These are phyloP conservation scores for Salix brachista DNA, from an alignment of 345 rosid genomes.

Conservation along the genomic window DNA sequence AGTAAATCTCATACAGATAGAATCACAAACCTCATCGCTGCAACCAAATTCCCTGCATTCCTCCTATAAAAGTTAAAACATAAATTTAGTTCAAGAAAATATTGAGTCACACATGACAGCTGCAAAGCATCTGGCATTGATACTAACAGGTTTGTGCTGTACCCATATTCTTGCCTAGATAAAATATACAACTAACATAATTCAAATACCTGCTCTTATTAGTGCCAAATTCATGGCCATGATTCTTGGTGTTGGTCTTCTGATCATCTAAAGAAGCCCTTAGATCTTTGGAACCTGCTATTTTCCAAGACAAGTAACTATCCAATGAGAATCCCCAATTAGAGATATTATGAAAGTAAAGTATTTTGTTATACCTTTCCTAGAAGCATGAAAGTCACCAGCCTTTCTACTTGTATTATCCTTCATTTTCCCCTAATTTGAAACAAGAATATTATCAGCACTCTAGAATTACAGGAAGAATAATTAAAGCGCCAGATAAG, in stretches of 20 bases:
- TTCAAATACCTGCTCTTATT: conserved; percentile 42
- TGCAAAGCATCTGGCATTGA: background rate
- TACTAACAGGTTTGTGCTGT: background rate
- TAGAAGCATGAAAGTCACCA: background rate
- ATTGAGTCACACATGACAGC: background rate
- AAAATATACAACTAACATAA: conserved; percentile 9
- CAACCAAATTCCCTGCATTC: conserved; percentile 22
- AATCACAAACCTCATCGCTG: conserved; percentile 36
- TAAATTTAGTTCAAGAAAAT: background rate
- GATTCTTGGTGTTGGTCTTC: conserved; percentile 32
- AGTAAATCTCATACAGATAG: background rate
- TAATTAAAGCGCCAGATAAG: background rate
- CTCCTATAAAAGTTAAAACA: conserved; percentile 14
- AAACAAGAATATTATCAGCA: background rate
- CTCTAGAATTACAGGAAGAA: background rate
- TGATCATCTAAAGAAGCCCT: conserved; percentile 25
- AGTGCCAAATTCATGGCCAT: conserved; percentile 29
- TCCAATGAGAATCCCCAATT: conserved; percentile 2
- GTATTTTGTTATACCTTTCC: background rate
- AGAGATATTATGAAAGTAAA: background rate
- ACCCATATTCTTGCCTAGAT: background rate
- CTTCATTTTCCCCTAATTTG: background rate
- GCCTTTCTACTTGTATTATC: background rate
- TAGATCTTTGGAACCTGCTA: conserved; percentile 23
- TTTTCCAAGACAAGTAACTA: conserved; percentile 23